Evolutionary conservation across 176 grass and related monocot genomes (phyloP).

Genomic region (Oryza glaberrima): DNA sequence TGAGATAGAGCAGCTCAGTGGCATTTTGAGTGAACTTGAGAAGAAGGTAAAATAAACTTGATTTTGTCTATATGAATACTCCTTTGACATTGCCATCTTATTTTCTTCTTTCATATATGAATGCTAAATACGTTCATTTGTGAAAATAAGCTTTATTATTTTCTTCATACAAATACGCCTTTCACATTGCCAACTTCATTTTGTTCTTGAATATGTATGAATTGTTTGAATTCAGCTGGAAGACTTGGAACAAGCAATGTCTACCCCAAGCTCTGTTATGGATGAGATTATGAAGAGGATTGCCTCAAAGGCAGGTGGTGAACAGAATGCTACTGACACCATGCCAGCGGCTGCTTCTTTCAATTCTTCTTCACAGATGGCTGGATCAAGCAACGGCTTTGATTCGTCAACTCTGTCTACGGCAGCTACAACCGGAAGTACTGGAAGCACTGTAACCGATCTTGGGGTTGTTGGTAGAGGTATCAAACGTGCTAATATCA

Average conservation of each 20-base stretch:
- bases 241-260: slow-evolving; percentile 76
- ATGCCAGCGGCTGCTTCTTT: slow-evolving; percentile 59
- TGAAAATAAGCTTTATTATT: slow-evolving; percentile 43
- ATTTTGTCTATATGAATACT: not conserved
- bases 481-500: slow-evolving; percentile 73
- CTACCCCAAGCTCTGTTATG: slow-evolving; percentile 50
- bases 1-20: slow-evolving; percentile 76
- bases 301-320: slow-evolving; percentile 32
- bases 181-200: slow-evolving; percentile 1
- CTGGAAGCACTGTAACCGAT: slow-evolving; percentile 73
- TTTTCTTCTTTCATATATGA: not conserved
- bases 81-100: not conserved
- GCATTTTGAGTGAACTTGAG: slow-evolving; percentile 85
- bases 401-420: slow-evolving; percentile 75
- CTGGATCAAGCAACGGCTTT: slow-evolving; percentile 59
- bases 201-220: slow-evolving; percentile 29
- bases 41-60: slow-evolving; percentile 74
- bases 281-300: slow-evolving; percentile 55
- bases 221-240: slow-evolving; percentile 66
- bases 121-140: not conserved
- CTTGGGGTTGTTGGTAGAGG: slow-evolving; percentile 95
- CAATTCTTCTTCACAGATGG: slow-evolving; percentile 83
- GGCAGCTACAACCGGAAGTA: slow-evolving; percentile 61
- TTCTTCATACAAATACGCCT: not conserved
- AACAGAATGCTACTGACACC: slow-evolving; percentile 37